Evolutionary conservation across 75 land plant species (phyloP), one percentile per base, ranked within the genome.

Genomic region (Sequoiadendron giganteum): DNA sequence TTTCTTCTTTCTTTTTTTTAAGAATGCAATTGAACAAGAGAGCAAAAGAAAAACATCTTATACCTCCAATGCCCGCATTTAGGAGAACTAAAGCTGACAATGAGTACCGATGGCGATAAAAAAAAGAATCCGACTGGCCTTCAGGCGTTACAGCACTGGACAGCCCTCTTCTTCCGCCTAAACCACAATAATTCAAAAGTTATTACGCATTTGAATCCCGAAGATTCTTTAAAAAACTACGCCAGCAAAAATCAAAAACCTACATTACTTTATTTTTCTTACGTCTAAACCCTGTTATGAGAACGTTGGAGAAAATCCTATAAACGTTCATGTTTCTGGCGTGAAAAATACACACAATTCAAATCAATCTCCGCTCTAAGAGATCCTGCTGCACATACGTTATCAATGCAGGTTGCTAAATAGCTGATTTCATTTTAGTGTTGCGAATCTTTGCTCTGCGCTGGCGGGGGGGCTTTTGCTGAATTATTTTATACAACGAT

Each of bases 51-150:
- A 73, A 73, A 73, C 10, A 11, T 34, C 38, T 32, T 34, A 13
- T 82, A 82, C 84, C 84, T 82, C 84, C 84, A 28, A 82, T 28
- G 30, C 45, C 84, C 30, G 48, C 84, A 45, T 82, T 82, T 0
- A 82, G 52, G 13, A 82, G 14, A 42, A 45, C 49, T 28, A 82
- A 45, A 45, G 52, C 84, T 19, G 84, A 82, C 48, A 43, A 25
- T 47, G 47, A 16, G 84, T 82, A 82, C 3, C 84, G 48, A 5
- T 82, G 52, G 52, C 84, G 84, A n/a, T 43, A 82, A 0, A 82
- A 40, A 42, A 82, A 82, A n/a, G 84, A 47, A 15, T 47, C 45
- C 48, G 52, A 47, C 30, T 43, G 49, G 4, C 52, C 84, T 82
- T 47, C 84, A 1, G 84, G 15, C 5, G 84, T 47, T 47, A 42